phyloP scores from a whole-genome alignment of 2,329 filamentous ascomycete species.

The Fusarium hainanense region DNA sequence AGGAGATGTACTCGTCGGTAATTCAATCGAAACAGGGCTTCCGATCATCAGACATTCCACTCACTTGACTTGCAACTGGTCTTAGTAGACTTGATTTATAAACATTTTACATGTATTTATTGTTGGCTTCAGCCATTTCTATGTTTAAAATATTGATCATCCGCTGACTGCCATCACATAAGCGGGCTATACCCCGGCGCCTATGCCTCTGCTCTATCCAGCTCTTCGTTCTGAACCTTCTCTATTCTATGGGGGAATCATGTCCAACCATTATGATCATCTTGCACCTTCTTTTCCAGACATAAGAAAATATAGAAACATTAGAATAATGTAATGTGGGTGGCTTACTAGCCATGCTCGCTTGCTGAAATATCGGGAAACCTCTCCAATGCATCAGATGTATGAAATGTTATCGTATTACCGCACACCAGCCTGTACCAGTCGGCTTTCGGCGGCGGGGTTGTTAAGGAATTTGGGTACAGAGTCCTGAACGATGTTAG shows the following conservation, averaged over 20 bases:
- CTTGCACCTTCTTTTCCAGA: slow-evolving; percentile 3
- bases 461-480: slow-evolving; percentile 78
- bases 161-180: not conserved
- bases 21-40: not conserved
- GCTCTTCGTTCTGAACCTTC: not conserved
- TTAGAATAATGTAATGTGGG: slow-evolving; percentile 19
- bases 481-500: slow-evolving; percentile 64
- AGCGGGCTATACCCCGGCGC: not conserved
- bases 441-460: slow-evolving; percentile 46
- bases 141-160: not conserved
- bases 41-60: not conserved
- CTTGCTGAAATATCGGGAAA: slow-evolving; percentile 15
- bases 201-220: not conserved
- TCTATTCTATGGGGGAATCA: slow-evolving; percentile 13
- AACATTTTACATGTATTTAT: not conserved
- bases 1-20: not conserved
- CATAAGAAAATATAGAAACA: slow-evolving; percentile 20
- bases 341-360: slow-evolving; percentile 6
- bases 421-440: slow-evolving; percentile 35
- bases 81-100: not conserved
- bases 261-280: not conserved
- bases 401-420: slow-evolving; percentile 13
- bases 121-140: not conserved
- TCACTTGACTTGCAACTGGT: not conserved
- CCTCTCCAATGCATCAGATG: not conserved